A percentile compares a stretch with the other conserved stretches of the same genome.
Conservation (phyloP, 768 basidiomycete species). For the Agrocybe pediades region DNA sequence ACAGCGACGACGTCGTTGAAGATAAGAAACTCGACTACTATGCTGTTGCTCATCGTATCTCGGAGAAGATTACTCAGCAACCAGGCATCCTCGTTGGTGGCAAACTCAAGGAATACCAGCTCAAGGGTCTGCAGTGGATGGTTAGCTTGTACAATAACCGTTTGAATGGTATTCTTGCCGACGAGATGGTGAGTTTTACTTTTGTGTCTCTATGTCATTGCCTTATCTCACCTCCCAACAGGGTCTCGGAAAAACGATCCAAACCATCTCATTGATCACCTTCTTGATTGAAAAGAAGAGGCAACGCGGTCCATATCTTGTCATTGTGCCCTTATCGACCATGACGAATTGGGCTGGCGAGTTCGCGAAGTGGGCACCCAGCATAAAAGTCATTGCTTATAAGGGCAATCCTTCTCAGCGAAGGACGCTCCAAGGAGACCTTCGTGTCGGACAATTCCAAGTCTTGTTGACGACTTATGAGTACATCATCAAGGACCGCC, state of each 20-base stretch:
- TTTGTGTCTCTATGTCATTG: slow-evolving; percentile 1
- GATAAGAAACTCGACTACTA: slow-evolving; percentile 93
- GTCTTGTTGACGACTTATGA: slow-evolving; percentile 95
- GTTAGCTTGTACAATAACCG: slow-evolving; percentile 96
- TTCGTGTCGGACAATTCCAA: slow-evolving; percentile 84
- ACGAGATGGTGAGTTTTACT: slow-evolving; percentile 74
- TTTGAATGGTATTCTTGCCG: slow-evolving; percentile 92
- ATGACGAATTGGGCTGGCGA: slow-evolving; percentile 98
- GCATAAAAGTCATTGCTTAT: slow-evolving; percentile 78
- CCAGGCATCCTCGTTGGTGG: slow-evolving; percentile 81
- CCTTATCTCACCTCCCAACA: slow-evolving; percentile 30
- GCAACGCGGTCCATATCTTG: slow-evolving; percentile 92
- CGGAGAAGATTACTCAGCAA: slow-evolving; percentile 80
- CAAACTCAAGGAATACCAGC: slow-evolving; percentile 90
- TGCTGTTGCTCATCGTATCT: slow-evolving; percentile 89
- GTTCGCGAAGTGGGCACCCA: slow-evolving; percentile 96
- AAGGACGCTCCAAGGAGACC: slow-evolving; percentile 72
- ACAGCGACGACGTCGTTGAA: slow-evolving; percentile 59
- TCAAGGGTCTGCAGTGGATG: slow-evolving; percentile 98
- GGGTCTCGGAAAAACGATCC: slow-evolving; percentile 96
- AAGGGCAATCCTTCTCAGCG: slow-evolving; percentile 90
- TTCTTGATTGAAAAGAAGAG: slow-evolving; percentile 92
- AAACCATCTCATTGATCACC: slow-evolving; percentile 92
- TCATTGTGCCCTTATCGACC: slow-evolving; percentile 93
- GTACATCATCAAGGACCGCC: slow-evolving; percentile 98